Evolutionary conservation across 345 rosid species (phyloP), one percentile per base, ranked within the genome.

Genomic region (Lepidium aucheri): DNA sequence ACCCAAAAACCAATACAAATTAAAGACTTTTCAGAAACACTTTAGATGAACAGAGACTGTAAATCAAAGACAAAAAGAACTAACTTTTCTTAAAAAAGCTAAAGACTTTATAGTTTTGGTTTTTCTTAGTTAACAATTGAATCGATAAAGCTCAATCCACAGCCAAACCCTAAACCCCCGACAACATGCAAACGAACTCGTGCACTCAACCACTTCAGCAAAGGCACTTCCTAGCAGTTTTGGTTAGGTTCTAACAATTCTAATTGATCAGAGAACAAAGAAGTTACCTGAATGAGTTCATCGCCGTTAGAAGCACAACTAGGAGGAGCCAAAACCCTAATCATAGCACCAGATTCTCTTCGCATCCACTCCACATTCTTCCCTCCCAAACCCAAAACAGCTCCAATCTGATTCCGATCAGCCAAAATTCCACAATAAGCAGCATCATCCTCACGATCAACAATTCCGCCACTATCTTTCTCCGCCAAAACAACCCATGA

Each of bases 361-460:
- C 81, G 76, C 81, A 87, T 83, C 62, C 79, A 74, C 63, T 41
- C 36, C 0, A 85, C 81, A 49, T 61, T 76, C 55, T 72, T 79
- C 12, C 87, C 86, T 43, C 76, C 75, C 17, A 28, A 63, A 13
- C 91, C 95, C 39, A 85, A 63, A 22, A 85, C 75, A 33, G 77
- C 76, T 4, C 85, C 87, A 75, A 85, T 78, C 69, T 76, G 84
- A 53, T 76, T 53, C 63, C 68, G 63, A 65, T 82, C 77, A 15
- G 76, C 89, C 51, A 85, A 75, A 53, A 85, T 54, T 15, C 91
- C 90, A 66, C 95, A 83, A 51, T 70, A 83, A 13, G 79, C 86
- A 47, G 73, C 86, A 17, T 70, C 75, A 4, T 60, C 76, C 0
- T 24, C 56, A 3, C 34, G 74, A 8, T 30, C 58, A 60, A 58